phyloP scores from a whole-genome alignment of 2,329 filamentous ascomycete species.

The Scedosporium apiospermum region DNA sequence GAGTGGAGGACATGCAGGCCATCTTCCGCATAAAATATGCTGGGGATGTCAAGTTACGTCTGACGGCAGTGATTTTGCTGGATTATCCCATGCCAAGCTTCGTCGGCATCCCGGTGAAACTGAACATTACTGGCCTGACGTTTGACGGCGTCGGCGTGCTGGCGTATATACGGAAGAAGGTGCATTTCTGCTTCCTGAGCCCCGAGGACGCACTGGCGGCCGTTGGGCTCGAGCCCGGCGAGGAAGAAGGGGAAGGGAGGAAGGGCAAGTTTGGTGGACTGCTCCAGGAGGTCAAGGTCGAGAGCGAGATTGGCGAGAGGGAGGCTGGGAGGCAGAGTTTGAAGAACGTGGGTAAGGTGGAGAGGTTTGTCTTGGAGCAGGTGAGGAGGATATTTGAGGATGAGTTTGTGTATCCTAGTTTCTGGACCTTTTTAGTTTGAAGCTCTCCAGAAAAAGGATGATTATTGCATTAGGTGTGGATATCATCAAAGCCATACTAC shows the following conservation, averaged over 20 bases:
- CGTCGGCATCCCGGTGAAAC: constrained; percentile 84
- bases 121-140: constrained; percentile 88
- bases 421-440: constrained; percentile 91
- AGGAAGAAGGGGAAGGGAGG: constrained; percentile 12
- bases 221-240: constrained; percentile 41
- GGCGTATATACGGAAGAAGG: constrained; percentile 78
- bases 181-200: constrained; percentile 90
- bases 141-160: constrained; percentile 93
- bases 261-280: constrained; percentile 55
- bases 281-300: constrained; percentile 86
- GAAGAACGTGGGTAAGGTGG: constrained; percentile 98
- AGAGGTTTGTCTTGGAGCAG: constrained; percentile 93
- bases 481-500: background rate
- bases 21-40: constrained; percentile 85
- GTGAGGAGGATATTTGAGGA: constrained; percentile 96
- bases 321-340: constrained; percentile 88
- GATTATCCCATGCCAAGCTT: constrained; percentile 99
- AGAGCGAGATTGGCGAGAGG: constrained; percentile 93
- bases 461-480: background rate
- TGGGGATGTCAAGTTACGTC: constrained; percentile 75
- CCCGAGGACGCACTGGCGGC: constrained; percentile 80
- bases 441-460: constrained; percentile 4
- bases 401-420: constrained; percentile 96
- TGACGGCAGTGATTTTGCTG: constrained; percentile 90
- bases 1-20: constrained; percentile 82